phyloP scores from a whole-genome alignment of 1,284 basidiomycete species.

The Lentinula novae-zelandiae region DNA sequence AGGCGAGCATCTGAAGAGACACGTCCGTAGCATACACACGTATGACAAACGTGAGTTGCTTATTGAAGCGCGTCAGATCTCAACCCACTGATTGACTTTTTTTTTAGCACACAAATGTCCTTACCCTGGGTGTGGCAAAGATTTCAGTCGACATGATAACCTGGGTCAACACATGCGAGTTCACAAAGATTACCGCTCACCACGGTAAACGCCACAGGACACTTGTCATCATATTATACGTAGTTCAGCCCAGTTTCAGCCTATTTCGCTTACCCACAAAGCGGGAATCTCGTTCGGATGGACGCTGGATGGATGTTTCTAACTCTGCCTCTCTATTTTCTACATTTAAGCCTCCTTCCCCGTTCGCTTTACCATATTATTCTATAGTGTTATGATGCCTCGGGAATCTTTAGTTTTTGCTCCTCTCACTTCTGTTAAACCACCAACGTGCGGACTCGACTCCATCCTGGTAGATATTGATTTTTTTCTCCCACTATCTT shows the following conservation, averaged over 20 bases:
- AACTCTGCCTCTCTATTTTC: too few relatives aligned
- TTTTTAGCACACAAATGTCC: conserved; percentile 69
- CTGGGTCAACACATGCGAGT: conserved; percentile 76
- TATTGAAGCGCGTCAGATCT: conserved; percentile 1
- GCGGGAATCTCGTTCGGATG: background rate
- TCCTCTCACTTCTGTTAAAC: too few relatives aligned
- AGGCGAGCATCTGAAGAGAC: conserved; percentile 77
- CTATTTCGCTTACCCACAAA: background rate
- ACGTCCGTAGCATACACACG: conserved; percentile 76
- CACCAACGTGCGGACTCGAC: too few relatives aligned
- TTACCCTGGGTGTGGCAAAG: conserved; percentile 74
- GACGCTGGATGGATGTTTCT: background rate
- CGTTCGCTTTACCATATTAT: too few relatives aligned
- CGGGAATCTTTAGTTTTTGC: too few relatives aligned
- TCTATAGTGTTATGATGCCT: too few relatives aligned
- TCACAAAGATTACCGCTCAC: conserved; percentile 33
- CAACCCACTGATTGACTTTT: background rate
- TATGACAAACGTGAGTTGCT: conserved; percentile 70
- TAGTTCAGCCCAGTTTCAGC: background rate
- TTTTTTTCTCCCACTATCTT: too few relatives aligned
- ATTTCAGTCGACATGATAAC: conserved; percentile 84
- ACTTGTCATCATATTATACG: background rate
- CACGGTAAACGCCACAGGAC: background rate
- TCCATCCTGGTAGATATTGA: too few relatives aligned
- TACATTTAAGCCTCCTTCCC: too few relatives aligned